A percentile compares a stretch with the other conserved stretches of the same genome.
These are phyloP conservation scores for Ogataea henricii DNA, from an alignment of 805 yeast species.

Conservation along the genomic window DNA sequence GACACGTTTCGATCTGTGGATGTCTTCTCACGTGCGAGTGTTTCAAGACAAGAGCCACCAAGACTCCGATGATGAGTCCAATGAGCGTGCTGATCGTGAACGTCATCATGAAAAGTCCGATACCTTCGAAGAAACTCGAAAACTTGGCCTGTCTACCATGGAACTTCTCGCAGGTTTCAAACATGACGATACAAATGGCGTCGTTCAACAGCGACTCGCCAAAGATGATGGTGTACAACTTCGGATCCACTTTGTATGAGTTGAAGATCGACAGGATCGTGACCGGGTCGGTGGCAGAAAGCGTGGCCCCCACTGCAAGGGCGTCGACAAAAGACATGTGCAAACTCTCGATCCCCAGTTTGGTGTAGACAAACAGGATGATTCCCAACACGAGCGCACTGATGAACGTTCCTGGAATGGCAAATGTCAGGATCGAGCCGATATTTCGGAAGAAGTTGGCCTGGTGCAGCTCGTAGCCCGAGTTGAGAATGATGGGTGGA, in stretches of 20 bases:
- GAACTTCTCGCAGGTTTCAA: slow-evolving; percentile 96
- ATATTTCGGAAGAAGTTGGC: slow-evolving; percentile 92
- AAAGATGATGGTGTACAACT: slow-evolving; percentile 92
- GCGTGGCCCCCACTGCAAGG: slow-evolving; percentile 93
- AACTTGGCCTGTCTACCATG: slow-evolving; percentile 81
- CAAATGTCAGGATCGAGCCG: slow-evolving; percentile 88
- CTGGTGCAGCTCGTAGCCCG: slow-evolving; percentile 96
- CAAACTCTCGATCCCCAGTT: slow-evolving; percentile 86
- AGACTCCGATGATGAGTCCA: slow-evolving; percentile 83
- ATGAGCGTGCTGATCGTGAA: slow-evolving; percentile 88
- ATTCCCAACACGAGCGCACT: slow-evolving; percentile 90
- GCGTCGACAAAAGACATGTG: slow-evolving; percentile 95
- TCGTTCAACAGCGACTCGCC: slow-evolving; percentile 96
- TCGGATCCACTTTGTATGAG: slow-evolving; percentile 97
- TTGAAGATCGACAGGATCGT: slow-evolving; percentile 95
- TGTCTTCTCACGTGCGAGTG: slow-evolving; percentile 91
- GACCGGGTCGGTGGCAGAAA: slow-evolving; percentile 98
- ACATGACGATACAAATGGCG: slow-evolving; percentile 98
- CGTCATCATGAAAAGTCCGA: slow-evolving; percentile 89
- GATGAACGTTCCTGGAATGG: slow-evolving; percentile 95
- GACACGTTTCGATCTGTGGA: slow-evolving; percentile 96
- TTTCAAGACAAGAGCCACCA: slow-evolving; percentile 86
- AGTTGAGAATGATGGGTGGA: slow-evolving; percentile 94
- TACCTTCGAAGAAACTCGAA: slow-evolving; percentile 86
- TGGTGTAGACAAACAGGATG: slow-evolving; percentile 85